These are phyloP conservation scores for Picochlorum costavermella DNA, from an alignment of 139 green algal genomes.

Conservation along the genomic window DNA sequence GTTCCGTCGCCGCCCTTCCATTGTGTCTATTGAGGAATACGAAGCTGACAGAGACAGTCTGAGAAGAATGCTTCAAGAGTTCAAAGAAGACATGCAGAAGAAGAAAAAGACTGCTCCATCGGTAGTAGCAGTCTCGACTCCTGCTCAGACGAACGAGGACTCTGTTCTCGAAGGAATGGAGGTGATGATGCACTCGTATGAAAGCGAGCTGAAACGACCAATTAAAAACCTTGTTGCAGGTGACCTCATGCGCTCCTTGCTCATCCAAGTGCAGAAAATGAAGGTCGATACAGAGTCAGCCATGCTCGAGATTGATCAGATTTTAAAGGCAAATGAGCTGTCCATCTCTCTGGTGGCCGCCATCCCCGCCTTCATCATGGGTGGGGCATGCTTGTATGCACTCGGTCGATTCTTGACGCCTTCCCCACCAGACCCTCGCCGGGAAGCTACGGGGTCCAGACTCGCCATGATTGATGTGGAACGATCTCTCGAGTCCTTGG, in stretches of 20 bases:
- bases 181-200: slow-evolving; percentile 64
- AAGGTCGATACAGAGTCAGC: slow-evolving; percentile 83
- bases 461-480: slow-evolving; percentile 58
- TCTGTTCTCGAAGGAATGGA: slow-evolving; percentile 51
- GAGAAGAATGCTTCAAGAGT: slow-evolving; percentile 74
- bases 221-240: slow-evolving; percentile 70
- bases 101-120: slow-evolving; percentile 5
- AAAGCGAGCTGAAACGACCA: slow-evolving; percentile 50
- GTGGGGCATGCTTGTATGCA: slow-evolving; percentile 21
- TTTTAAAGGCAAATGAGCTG: slow-evolving; percentile 82
- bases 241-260: slow-evolving; percentile 62
- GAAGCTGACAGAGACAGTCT: slow-evolving; percentile 55
- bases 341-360: slow-evolving; percentile 69
- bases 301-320: slow-evolving; percentile 93
- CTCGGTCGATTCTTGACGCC: slow-evolving; percentile 34
- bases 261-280: slow-evolving; percentile 89
- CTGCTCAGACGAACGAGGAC: not conserved
- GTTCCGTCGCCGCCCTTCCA: slow-evolving; percentile 51
- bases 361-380: slow-evolving; percentile 56
- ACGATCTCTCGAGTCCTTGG: slow-evolving; percentile 24
- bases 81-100: slow-evolving; percentile 35
- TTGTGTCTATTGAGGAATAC: slow-evolving; percentile 57
- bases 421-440: slow-evolving; percentile 40
- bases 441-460: slow-evolving; percentile 45
- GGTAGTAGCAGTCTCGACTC: not conserved